Evolutionary conservation across 495 filamentous ascomycete genomes (phyloP).

Genomic region (Lasiosphaeria hispida): DNA sequence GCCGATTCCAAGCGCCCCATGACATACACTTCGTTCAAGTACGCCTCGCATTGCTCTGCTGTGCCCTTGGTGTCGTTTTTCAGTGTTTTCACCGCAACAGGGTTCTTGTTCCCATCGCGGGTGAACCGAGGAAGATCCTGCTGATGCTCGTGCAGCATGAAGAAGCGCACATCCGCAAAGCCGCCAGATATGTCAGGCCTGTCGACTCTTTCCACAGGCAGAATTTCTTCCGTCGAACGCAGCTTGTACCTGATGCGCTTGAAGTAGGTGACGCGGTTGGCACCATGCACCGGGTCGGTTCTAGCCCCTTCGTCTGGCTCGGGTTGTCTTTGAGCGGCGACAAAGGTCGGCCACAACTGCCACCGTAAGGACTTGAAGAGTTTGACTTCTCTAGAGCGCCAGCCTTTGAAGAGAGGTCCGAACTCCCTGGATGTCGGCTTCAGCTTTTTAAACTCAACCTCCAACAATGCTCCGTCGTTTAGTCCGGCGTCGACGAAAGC

Average conservation of each 20-base stretch:
- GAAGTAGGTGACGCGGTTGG: too few relatives aligned
- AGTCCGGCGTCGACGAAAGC: not conserved
- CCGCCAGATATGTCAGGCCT: not conserved
- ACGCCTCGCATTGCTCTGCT: not conserved
- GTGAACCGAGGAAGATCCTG: not conserved
- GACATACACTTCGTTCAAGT: conserved; percentile 1
- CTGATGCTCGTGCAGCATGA: conserved; percentile 5
- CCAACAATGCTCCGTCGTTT: not conserved
- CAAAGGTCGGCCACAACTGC: not conserved
- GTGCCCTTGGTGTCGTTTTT: not conserved
- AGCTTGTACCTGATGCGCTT: too few relatives aligned
- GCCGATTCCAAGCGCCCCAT: not conserved
- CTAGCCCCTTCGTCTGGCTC: too few relatives aligned
- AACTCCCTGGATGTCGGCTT: not conserved
- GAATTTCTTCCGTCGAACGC: not conserved
- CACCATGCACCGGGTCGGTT: too few relatives aligned
- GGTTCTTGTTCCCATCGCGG: not conserved
- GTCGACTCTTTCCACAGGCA: not conserved
- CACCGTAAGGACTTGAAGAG: not conserved
- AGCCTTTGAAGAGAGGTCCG: not conserved
- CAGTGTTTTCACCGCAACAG: conserved; percentile 4
- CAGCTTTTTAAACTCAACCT: not conserved
- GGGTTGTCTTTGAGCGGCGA: not conserved
- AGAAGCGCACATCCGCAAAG: not conserved
- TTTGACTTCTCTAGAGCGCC: conserved; percentile 1